phyloP scores from a whole-genome alignment of 1,139 yeast genomes.

The Magnusiomyces magnusii region DNA sequence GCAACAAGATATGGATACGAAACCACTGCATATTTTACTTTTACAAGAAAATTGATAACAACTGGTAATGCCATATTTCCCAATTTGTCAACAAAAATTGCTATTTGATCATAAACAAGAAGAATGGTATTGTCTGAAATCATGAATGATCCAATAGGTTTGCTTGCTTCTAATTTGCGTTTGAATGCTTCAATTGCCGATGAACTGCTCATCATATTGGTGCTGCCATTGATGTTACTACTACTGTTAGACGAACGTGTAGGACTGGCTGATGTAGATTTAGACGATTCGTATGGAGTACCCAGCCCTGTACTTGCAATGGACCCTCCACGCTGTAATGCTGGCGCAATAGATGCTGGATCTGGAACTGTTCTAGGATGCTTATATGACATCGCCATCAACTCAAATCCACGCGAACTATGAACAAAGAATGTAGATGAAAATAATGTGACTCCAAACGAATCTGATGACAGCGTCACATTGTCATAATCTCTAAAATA shows the following conservation, averaged over 20 bases:
- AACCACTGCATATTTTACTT: slow-evolving; percentile 51
- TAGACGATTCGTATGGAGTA: neutral
- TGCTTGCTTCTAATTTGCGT: slow-evolving; percentile 25
- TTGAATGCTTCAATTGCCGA: slow-evolving; percentile 20
- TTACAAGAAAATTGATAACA: slow-evolving; percentile 55
- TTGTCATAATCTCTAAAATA: slow-evolving; percentile 34
- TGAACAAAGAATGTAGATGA: slow-evolving; percentile 50
- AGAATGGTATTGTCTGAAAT: slow-evolving; percentile 49
- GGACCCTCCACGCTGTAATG: slow-evolving; percentile 20
- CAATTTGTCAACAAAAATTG: slow-evolving; percentile 57
- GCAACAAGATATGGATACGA: slow-evolving; percentile 53
- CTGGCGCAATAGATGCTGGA: slow-evolving; percentile 25
- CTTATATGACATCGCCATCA: slow-evolving; percentile 53
- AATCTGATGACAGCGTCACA: slow-evolving; percentile 29
- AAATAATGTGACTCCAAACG: slow-evolving; percentile 34
- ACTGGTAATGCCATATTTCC: slow-evolving; percentile 56
- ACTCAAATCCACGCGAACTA: slow-evolving; percentile 61
- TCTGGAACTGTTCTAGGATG: slow-evolving; percentile 51
- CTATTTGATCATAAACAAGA: slow-evolving; percentile 66
- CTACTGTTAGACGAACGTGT: neutral
- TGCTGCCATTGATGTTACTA: too few species aligned
- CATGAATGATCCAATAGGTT: slow-evolving; percentile 60
- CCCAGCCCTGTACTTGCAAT: neutral
- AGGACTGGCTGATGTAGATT: neutral
- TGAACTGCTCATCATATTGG: neutral